Conservation (phyloP, 2,329 filamentous ascomycete genomes). For the Tolypocladium paradoxum region DNA sequence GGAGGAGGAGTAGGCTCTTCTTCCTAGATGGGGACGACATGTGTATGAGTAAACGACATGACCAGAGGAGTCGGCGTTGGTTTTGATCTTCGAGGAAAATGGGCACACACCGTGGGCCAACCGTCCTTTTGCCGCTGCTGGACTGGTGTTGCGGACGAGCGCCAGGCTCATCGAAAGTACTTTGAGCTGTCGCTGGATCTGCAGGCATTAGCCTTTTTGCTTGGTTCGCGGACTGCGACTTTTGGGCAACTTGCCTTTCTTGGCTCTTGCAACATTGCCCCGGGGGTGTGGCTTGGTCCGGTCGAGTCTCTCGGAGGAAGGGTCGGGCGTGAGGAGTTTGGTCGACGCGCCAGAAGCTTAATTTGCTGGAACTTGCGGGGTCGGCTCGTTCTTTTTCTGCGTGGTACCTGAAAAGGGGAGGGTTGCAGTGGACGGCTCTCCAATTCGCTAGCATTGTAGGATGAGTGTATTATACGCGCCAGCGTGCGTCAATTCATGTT, state of each 20-base stretch:
- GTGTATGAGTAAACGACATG: constrained; percentile 1
- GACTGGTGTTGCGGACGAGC: neutral
- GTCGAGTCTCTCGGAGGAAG: neutral
- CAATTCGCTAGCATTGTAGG: constrained; percentile 5
- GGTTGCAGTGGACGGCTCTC: constrained; percentile 7
- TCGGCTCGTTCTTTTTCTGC: constrained; percentile 1
- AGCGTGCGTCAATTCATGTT: neutral
- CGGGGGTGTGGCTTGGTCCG: neutral
- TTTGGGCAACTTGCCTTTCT: neutral
- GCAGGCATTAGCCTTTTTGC: neutral
- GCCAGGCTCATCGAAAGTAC: neutral
- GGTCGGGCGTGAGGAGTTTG: neutral
- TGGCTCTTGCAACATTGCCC: neutral
- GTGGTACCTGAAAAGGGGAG: neutral
- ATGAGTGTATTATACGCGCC: constrained; percentile 11
- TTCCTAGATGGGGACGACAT: constrained; percentile 2
- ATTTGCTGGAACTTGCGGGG: neutral
- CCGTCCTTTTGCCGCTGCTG: neutral
- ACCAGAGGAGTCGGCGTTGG: constrained; percentile 9
- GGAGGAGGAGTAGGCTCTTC: constrained; percentile 30
- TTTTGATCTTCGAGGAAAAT: neutral
- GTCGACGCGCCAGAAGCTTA: neutral
- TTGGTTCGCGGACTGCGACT: neutral
- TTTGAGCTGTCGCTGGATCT: neutral
- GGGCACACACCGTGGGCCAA: neutral